A percentile compares a stretch with the other conserved stretches of the same genome.
phyloP scores from a whole-genome alignment of 495 filamentous ascomycete species.

The Viridothelium virens region DNA sequence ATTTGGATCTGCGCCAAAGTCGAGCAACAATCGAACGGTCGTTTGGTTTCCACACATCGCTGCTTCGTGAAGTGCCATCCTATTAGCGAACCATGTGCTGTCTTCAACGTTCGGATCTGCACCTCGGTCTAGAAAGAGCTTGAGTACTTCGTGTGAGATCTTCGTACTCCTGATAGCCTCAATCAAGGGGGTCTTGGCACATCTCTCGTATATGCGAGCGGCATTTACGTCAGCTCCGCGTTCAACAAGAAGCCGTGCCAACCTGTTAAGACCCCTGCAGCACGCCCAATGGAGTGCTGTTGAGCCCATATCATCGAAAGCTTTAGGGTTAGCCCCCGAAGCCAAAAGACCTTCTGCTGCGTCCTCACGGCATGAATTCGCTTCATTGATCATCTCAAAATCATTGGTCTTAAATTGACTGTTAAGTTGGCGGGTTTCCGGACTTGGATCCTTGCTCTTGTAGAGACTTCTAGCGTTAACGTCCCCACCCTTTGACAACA shows the following conservation, averaged over 20 bases:
- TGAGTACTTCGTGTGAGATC: conserved; percentile 1
- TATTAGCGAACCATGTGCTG: conserved; percentile 2
- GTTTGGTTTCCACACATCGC: conserved; percentile 8
- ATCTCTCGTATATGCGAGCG: neutral
- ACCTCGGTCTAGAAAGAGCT: conserved; percentile 3
- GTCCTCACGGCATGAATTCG: conserved; percentile 5
- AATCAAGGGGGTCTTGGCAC: neutral
- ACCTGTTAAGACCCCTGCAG: conserved; percentile 4
- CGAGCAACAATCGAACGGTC: conserved; percentile 4
- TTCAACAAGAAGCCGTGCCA: conserved; percentile 4
- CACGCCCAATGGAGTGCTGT: conserved; percentile 9
- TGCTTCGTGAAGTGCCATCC: conserved; percentile 5
- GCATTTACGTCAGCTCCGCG: conserved; percentile 2
- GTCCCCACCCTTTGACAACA: conserved; percentile 2
- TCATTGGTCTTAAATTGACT: neutral
- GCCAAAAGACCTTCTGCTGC: conserved; percentile 1
- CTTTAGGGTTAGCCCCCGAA: conserved; percentile 6
- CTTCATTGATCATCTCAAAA: conserved; percentile 9
- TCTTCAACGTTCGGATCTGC: conserved; percentile 7
- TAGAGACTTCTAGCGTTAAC: conserved; percentile 8
- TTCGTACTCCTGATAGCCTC: conserved; percentile 8
- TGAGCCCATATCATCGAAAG: conserved; percentile 1
- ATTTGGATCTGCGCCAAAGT: conserved; percentile 10
- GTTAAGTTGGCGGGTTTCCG: conserved; percentile 1
- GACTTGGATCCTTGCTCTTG: conserved; percentile 5